Conservation (phyloP, 164 flowering plant species). For the Tetracentron sinense region DNA sequence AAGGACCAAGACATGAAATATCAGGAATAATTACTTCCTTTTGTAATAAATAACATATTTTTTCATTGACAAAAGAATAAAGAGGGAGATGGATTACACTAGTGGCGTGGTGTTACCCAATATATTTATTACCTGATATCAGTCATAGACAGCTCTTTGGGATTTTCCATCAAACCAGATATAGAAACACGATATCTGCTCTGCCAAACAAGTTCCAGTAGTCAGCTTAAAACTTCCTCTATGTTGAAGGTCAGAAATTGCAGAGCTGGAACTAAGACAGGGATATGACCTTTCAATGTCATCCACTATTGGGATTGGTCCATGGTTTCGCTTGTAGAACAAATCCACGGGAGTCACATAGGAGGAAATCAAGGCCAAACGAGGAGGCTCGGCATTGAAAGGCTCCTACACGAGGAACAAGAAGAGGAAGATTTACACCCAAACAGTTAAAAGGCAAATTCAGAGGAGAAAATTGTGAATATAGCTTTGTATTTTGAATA, state of each 20-base stretch:
- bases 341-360: constrained; percentile 92
- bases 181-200: constrained; percentile 66
- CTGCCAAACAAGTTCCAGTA: constrained; percentile 10
- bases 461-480: too few species aligned
- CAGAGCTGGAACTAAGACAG: not conserved
- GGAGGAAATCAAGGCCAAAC: constrained; percentile 61
- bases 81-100: too few species aligned
- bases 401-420: constrained; percentile 65
- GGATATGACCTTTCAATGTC: constrained; percentile 66
- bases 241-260: not conserved
- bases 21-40: not conserved
- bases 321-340: constrained; percentile 98
- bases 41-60: not conserved
- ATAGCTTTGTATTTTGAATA: too few species aligned
- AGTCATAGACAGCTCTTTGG: constrained; percentile 63
- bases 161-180: constrained; percentile 52
- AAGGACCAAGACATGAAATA: not conserved
- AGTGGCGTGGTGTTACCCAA: too few species aligned
- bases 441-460: not conserved
- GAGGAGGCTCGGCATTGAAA: constrained; percentile 95
- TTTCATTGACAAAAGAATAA: not conserved
- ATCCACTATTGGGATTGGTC: constrained; percentile 90
- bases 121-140: constrained; percentile 83
- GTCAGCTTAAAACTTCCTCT: constrained; percentile 15
- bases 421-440: not conserved